Conservation (phyloP, 2,329 filamentous ascomycete genomes). For the Ascochyta pisi region DNA sequence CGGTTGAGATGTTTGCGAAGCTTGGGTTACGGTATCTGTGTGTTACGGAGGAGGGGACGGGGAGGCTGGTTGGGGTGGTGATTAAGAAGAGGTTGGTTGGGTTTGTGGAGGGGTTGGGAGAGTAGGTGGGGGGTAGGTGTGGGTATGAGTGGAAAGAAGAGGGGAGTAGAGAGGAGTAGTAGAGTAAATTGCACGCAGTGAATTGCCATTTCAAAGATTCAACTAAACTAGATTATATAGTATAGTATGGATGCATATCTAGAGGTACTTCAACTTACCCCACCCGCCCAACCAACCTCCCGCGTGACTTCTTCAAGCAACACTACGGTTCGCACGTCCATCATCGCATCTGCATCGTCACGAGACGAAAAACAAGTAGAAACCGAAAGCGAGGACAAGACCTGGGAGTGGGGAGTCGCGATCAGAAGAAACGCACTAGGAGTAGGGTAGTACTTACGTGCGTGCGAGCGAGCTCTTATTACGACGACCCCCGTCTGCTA, state of each 20-base stretch:
- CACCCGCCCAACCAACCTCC: no score
- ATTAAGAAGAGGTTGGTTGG: slow-evolving; percentile 65
- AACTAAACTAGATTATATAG: no score
- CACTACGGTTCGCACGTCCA: no score
- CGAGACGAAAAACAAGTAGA: no score
- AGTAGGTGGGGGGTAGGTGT: not conserved
- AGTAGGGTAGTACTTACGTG: slow-evolving; percentile 5
- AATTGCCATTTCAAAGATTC: no score
- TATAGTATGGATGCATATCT: no score
- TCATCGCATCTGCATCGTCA: no score
- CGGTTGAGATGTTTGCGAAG: slow-evolving; percentile 66
- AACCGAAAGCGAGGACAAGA: not conserved
- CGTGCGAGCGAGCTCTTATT: not conserved
- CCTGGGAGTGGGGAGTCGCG: slow-evolving; percentile 12
- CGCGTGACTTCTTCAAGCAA: no score
- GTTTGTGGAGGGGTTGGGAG: slow-evolving; percentile 56
- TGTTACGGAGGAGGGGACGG: slow-evolving; percentile 62
- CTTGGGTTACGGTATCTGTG: slow-evolving; percentile 62
- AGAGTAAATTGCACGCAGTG: no score
- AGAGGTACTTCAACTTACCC: no score
- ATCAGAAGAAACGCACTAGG: slow-evolving; percentile 8
- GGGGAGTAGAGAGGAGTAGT: not conserved
- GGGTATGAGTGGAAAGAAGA: not conserved
- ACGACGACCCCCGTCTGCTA: no score
- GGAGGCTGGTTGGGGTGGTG: slow-evolving; percentile 60